phyloP scores from a whole-genome alignment of 2,329 filamentous ascomycete genomes.

The Ascosphaera apis region DNA sequence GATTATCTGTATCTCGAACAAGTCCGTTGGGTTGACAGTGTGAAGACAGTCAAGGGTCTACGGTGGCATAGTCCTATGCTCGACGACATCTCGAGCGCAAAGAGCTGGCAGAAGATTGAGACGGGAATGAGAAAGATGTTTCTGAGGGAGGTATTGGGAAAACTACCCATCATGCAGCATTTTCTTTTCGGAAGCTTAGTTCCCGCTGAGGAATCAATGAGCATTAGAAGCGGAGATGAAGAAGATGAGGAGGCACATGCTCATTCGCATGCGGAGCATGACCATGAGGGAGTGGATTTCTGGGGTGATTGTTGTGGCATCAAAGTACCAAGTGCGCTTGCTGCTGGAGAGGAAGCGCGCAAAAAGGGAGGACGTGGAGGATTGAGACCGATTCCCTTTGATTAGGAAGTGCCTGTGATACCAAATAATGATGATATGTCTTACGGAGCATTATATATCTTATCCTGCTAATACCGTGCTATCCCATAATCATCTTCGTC shows the following conservation, averaged over 20 bases:
- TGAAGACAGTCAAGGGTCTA: slow-evolving; percentile 84
- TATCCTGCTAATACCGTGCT: too few species aligned
- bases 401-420: slow-evolving; percentile 10
- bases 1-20: slow-evolving; percentile 86
- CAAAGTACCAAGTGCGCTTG: slow-evolving; percentile 83
- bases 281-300: slow-evolving; percentile 16
- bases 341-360: slow-evolving; percentile 69
- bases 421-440: too few species aligned
- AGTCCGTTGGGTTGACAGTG: slow-evolving; percentile 80
- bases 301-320: slow-evolving; percentile 99
- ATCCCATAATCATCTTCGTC: too few species aligned
- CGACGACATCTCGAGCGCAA: slow-evolving; percentile 82
- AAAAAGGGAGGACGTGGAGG: slow-evolving; percentile 45
- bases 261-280: slow-evolving; percentile 34
- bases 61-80: slow-evolving; percentile 97
- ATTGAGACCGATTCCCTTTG: slow-evolving; percentile 33
- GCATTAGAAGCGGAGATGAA: slow-evolving; percentile 19
- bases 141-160: slow-evolving; percentile 70
- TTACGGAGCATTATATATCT: too few species aligned
- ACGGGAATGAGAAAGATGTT: slow-evolving; percentile 96
- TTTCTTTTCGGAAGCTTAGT: slow-evolving; percentile 81
- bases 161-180: slow-evolving; percentile 95
- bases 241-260: slow-evolving; percentile 38
- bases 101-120: slow-evolving; percentile 80
- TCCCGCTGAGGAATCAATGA: slow-evolving; percentile 60